phyloP scores from a whole-genome alignment of 345 rosid species.

The Salix arbutifolia region DNA sequence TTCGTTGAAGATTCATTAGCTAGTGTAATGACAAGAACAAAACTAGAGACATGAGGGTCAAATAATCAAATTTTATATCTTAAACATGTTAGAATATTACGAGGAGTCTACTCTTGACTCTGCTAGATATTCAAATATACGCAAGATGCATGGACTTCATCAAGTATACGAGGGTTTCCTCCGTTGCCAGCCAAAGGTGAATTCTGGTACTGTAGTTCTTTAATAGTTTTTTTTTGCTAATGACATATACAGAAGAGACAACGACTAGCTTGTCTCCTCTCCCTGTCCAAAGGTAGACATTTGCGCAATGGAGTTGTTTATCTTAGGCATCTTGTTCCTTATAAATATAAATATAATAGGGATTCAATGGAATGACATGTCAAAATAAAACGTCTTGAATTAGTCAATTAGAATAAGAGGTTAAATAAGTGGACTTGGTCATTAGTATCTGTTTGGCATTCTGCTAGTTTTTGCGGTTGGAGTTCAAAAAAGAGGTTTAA shows the following conservation, averaged over 20 bases:
- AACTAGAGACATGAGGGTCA: not conserved
- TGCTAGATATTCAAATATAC: not conserved
- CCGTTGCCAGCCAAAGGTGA: not conserved
- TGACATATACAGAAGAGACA: not conserved
- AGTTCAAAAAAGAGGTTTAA: too few species aligned
- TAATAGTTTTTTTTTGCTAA: not conserved
- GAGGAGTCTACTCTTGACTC: slow-evolving; percentile 3
- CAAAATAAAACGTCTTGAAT: not conserved
- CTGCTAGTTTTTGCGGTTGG: too few species aligned
- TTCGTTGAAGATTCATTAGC: slow-evolving; percentile 14
- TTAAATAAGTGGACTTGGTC: not conserved
- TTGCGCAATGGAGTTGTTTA: not conserved
- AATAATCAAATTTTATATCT: not conserved
- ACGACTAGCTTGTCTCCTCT: not conserved
- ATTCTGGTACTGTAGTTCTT: not conserved
- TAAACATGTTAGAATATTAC: not conserved
- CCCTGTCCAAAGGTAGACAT: not conserved
- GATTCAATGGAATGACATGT: not conserved
- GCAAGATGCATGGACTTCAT: not conserved
- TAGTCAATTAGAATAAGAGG: not conserved
- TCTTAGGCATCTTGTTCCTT: not conserved
- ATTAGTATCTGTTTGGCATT: too few species aligned
- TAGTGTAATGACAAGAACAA: slow-evolving; percentile 7
- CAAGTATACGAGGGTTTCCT: not conserved
- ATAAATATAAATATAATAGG: not conserved